Base-by-base conservation (phyloP, 495 filamentous ascomycete species). In the Xylaria intraflava region DNA sequence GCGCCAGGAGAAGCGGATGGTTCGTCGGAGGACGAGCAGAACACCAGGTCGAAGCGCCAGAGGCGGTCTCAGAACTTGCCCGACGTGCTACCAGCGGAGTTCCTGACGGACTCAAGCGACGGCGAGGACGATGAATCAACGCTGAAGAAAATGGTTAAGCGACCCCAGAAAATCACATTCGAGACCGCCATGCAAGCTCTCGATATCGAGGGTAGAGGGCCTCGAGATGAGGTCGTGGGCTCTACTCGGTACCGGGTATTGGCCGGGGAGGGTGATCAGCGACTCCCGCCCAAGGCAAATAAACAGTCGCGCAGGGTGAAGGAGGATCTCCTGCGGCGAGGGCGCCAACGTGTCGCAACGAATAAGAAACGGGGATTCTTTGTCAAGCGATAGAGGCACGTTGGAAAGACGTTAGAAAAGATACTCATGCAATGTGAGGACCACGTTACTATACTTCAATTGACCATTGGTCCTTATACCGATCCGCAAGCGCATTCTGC, bases 221-320 rank as follows among this genome's bases (percentile, higher is more conserved):
- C 67, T 16, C 62, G 62, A 49, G 75, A 78, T 46, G 58, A 62
- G 41, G 53, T 62, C 41, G 57, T 72, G 16, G 73, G 72, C 2
- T 61, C 69, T 5, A 74, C 73, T 8, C 65, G 71, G 46, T 78
- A 72, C 44, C 53, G 73, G 27, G 71, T 77, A 6, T 52, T 72
- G 35, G 56, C 53, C 14, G 58, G 64, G 16, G 50, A 57, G 10
- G 58, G 56, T 7, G 66, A 73, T 51, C 46, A 33, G 29, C 61
- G 53, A 16, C 58, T 77, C 35, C 69, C 75, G n/a, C 73, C 74
- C 7, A 70, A 66, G 56, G 49, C 59, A 29, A 62, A 63, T 46
- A 70, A 65, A 55, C 46, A 66, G 20, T 49, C 72, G 0, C 22
- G 56, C 4, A 56, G 50, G 23, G 35, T 65, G 7, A 73, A 67